A percentile compares a stretch with the other conserved stretches of the same genome.
These are phyloP conservation scores for Alternaria gansuensis DNA, from an alignment of 2,329 filamentous ascomycete species.

Conservation along the genomic window DNA sequence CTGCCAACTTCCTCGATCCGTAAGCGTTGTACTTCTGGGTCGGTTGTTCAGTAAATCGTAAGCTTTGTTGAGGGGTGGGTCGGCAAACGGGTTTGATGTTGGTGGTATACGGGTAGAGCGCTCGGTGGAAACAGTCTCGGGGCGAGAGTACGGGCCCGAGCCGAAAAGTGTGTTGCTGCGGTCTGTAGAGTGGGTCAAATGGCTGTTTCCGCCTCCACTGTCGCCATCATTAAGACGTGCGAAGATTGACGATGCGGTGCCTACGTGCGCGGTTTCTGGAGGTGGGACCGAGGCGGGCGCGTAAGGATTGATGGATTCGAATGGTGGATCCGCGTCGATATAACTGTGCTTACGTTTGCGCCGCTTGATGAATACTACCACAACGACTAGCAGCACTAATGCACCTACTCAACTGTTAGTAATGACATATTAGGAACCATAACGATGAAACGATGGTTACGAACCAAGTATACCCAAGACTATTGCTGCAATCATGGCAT, in stretches of 20 bases:
- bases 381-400: constrained; percentile 37
- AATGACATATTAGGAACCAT: neutral
- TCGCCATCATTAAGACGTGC: constrained; percentile 15
- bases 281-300: constrained; percentile 32
- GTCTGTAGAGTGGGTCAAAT: constrained; percentile 37
- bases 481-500: constrained; percentile 45
- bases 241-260: constrained; percentile 21
- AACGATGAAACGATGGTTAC: neutral
- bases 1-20: constrained; percentile 47
- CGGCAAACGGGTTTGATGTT: constrained; percentile 49
- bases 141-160: constrained; percentile 37
- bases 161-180: constrained; percentile 43
- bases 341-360: constrained; percentile 32
- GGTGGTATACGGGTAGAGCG: constrained; percentile 22
- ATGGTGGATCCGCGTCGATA: constrained; percentile 29
- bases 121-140: constrained; percentile 47
- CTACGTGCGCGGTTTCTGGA: constrained; percentile 39
- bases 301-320: constrained; percentile 40
- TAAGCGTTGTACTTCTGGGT: constrained; percentile 47
- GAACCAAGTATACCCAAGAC: constrained; percentile 45
- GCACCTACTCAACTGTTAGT: constrained; percentile 33
- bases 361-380: constrained; percentile 36
- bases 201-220: constrained; percentile 15
- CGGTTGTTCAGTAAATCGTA: constrained; percentile 48
- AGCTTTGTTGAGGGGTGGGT: constrained; percentile 49